Percentiles rank a stretch among this genome's conserved stretches.
Conservation (phyloP, 805 yeast species). For the Saturnispora bothae region DNA sequence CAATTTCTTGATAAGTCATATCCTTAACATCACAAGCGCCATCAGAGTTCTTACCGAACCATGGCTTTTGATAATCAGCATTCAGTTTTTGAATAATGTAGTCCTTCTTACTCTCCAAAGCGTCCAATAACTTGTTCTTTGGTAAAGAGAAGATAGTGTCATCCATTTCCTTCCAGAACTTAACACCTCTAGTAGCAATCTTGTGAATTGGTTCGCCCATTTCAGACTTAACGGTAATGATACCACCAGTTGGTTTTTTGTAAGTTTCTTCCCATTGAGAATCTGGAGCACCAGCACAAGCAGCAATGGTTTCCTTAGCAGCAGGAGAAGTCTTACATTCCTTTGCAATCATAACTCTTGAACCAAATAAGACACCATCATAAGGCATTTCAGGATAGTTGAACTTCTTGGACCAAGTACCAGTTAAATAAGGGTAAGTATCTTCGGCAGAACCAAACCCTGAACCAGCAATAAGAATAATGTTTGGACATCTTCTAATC, state of each 20-base stretch:
- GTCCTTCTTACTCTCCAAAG: constrained; percentile 72
- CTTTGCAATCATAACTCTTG: constrained; percentile 94
- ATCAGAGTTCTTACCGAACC: constrained; percentile 77
- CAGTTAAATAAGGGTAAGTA: constrained; percentile 95
- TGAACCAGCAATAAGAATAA: constrained; percentile 90
- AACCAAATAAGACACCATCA: constrained; percentile 93
- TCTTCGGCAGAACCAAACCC: constrained; percentile 97
- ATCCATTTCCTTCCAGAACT: constrained; percentile 96
- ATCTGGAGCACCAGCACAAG: constrained; percentile 85
- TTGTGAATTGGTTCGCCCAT: constrained; percentile 99
- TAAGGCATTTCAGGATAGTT: constrained; percentile 98
- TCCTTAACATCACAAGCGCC: constrained; percentile 87
- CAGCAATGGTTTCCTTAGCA: constrained; percentile 86
- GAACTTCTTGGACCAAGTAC: constrained; percentile 84
- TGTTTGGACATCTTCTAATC: constrained; percentile 85
- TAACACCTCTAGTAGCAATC: constrained; percentile 94
- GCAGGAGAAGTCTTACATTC: constrained; percentile 91
- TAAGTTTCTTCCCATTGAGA: constrained; percentile 87
- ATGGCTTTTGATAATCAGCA: constrained; percentile 94
- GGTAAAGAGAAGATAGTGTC: constrained; percentile 87
- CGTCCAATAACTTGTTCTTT: constrained; percentile 74
- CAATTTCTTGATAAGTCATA: constrained; percentile 91
- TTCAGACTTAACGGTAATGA: constrained; percentile 91
- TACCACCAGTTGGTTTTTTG: constrained; percentile 94
- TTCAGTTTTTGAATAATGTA: constrained; percentile 78